Evolutionary conservation across 1,284 basidiomycete species (phyloP).

Genomic region (Termitomyces sp.): DNA sequence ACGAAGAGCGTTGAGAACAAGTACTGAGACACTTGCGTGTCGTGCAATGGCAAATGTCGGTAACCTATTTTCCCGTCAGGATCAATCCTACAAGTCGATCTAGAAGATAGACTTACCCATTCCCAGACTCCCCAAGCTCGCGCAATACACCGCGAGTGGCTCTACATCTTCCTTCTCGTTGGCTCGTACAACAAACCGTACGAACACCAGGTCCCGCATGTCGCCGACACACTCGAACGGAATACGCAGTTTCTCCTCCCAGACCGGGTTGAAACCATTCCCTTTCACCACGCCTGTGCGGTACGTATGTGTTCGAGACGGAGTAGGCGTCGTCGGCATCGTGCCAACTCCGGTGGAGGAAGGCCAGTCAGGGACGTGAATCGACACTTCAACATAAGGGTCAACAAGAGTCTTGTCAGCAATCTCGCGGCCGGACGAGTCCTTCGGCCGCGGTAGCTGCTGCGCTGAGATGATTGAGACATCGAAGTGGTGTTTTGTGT

Average conservation of each 20-base stretch:
- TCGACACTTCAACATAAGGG: slow-evolving; percentile 76
- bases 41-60: slow-evolving; percentile 72
- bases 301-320: slow-evolving; percentile 44
- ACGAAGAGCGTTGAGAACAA: slow-evolving; percentile 89
- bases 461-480: slow-evolving; percentile 86
- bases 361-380: slow-evolving; percentile 74
- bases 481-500: slow-evolving; percentile 59
- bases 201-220: slow-evolving; percentile 80
- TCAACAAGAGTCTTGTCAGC: slow-evolving; percentile 50
- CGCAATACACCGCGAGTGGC: slow-evolving; percentile 68
- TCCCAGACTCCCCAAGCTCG: slow-evolving; percentile 61
- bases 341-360: slow-evolving; percentile 1
- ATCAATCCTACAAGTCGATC: not conserved
- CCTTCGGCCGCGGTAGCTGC: slow-evolving; percentile 76
- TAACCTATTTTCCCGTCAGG: slow-evolving; percentile 53
- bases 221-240: slow-evolving; percentile 72
- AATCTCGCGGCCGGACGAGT: slow-evolving; percentile 52
- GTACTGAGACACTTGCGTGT: slow-evolving; percentile 67
- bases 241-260: slow-evolving; percentile 71
- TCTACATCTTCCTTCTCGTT: slow-evolving; percentile 59
- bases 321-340: slow-evolving; percentile 28
- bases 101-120: slow-evolving; percentile 47
- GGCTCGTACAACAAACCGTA: slow-evolving; percentile 71
- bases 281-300: slow-evolving; percentile 67
- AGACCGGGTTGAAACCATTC: slow-evolving; percentile 88